These are phyloP conservation scores for Sporothrix pallida DNA, from an alignment of 2,329 filamentous ascomycete species.

Conservation along the genomic window DNA sequence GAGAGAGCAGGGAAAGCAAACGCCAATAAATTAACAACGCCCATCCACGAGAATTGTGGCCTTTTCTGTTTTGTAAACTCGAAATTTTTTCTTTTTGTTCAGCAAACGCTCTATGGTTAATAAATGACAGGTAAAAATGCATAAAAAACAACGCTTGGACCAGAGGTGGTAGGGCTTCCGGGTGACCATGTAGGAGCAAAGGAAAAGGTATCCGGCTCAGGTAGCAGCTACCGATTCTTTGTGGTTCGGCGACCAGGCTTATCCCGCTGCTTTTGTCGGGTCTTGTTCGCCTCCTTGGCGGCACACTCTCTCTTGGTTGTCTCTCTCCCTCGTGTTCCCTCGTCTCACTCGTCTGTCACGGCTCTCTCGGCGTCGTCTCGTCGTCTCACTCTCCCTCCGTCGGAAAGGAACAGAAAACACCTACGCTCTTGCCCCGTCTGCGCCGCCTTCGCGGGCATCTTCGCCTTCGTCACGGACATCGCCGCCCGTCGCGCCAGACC, in stretches of 20 bases:
- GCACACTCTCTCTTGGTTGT: neutral
- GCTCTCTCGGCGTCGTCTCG: conserved; percentile 4
- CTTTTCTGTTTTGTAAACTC: neutral
- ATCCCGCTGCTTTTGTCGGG: neutral
- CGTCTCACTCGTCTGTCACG: neutral
- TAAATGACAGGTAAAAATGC: conserved; percentile 9
- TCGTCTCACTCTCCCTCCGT: neutral
- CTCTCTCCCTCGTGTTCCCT: neutral
- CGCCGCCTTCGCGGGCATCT: conserved; percentile 86
- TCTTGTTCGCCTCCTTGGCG: neutral
- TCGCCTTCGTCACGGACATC: conserved; percentile 91
- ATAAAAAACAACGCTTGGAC: conserved; percentile 13
- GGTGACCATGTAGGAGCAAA: neutral
- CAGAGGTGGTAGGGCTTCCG: neutral
- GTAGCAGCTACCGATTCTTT: neutral
- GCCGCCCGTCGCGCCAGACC: conserved; percentile 84
- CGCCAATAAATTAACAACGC: conserved; percentile 1
- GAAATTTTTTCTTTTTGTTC: conserved; percentile 21
- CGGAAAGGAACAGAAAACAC: conserved; percentile 58
- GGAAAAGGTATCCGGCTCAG: neutral
- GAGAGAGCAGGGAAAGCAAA: neutral
- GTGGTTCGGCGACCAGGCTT: neutral
- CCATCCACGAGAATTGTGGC: neutral
- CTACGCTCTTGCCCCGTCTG: conserved; percentile 99
- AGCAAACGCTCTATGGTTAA: conserved; percentile 27